Base-by-base conservation (phyloP, 225 moss, liverwort and hornwort species). In the Rhytidiadelphus loreus region DNA sequence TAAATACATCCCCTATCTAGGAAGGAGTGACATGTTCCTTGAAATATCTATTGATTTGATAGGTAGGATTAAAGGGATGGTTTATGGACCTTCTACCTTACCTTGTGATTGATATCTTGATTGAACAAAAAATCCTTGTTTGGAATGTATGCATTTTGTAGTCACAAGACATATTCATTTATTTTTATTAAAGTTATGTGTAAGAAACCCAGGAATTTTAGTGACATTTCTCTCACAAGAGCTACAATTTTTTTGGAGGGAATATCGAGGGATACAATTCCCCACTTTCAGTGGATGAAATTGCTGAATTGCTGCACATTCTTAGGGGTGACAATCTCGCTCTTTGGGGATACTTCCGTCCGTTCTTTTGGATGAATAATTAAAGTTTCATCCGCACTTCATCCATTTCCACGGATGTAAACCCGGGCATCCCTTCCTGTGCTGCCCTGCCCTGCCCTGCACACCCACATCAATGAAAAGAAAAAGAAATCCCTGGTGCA, bases 181-280 rank as follows among this genome's bases (percentile, higher is more conserved):
- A 23, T 13, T 26, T 61, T 33, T 46, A 29, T 17, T 72, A 46
- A 1, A 0, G 3, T 18, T 52, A 12, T 33, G 13, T 21, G 13
- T 0, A 52, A 2, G 0, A 13, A 33, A 76, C 3, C 0, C 50
- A 11, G 50, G 50, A 11, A 50, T 50, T 50, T 33, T 13, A 33
- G 12, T 1, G 0, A 33, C 20, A 33, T 33, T 76, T 76, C 0
- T 0, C 32, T 52, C 3, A 5, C 8, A 22, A 33, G 22, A 0
- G 0, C 8, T 21, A 22, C 33, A 20, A 2, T 13, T 21, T 20
- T 5, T 15, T 11, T 37, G 23, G 6, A 77, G 24, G 9, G 15
- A 55, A 53, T 14, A 12, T 4, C 5, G 23, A 5, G 8, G 3
- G 1, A 33, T 21, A 12, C 5, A 33, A 22, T 52, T 20, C 35